phyloP scores from a whole-genome alignment of 208 protist species.

The Zelonia costaricensis region DNA sequence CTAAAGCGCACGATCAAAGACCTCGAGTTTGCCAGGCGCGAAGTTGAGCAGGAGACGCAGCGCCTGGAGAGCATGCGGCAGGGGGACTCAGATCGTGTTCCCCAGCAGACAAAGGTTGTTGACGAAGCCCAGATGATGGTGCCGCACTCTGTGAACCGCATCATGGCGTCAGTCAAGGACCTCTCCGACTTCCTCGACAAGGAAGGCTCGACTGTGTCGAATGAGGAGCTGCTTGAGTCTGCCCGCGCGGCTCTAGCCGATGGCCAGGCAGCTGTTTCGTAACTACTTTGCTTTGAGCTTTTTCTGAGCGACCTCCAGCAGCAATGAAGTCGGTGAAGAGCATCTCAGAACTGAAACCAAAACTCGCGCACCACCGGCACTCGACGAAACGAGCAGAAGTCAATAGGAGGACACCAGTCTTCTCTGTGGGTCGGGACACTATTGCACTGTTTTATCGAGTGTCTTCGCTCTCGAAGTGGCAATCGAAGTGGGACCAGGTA shows the following conservation, averaged over 20 bases:
- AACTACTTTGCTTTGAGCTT: neutral
- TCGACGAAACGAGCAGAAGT: too few species aligned
- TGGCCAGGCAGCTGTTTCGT: slow-evolving; percentile 21
- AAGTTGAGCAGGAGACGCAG: slow-evolving; percentile 52
- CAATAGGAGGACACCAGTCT: too few species aligned
- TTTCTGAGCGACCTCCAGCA: neutral
- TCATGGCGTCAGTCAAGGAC: slow-evolving; percentile 54
- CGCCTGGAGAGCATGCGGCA: slow-evolving; percentile 50
- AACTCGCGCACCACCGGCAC: too few species aligned
- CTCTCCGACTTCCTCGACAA: slow-evolving; percentile 64
- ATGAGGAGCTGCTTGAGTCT: slow-evolving; percentile 45
- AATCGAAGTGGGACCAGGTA: too few species aligned
- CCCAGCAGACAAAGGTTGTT: slow-evolving; percentile 76
- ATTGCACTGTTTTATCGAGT: too few species aligned
- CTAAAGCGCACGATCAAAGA: slow-evolving; percentile 74
- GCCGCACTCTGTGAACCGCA: slow-evolving; percentile 68
- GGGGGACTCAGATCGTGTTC: slow-evolving; percentile 49
- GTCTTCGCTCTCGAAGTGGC: too few species aligned
- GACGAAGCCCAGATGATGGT: slow-evolving; percentile 83
- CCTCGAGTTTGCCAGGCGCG: slow-evolving; percentile 63
- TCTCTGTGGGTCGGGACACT: too few species aligned
- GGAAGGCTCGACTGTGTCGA: slow-evolving; percentile 29
- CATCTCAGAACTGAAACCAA: too few species aligned
- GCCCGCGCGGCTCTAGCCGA: slow-evolving; percentile 19
- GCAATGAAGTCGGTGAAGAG: too few species aligned